Base-by-base conservation (phyloP, 768 basidiomycete species). In the Peribolospora kevripleyi region DNA sequence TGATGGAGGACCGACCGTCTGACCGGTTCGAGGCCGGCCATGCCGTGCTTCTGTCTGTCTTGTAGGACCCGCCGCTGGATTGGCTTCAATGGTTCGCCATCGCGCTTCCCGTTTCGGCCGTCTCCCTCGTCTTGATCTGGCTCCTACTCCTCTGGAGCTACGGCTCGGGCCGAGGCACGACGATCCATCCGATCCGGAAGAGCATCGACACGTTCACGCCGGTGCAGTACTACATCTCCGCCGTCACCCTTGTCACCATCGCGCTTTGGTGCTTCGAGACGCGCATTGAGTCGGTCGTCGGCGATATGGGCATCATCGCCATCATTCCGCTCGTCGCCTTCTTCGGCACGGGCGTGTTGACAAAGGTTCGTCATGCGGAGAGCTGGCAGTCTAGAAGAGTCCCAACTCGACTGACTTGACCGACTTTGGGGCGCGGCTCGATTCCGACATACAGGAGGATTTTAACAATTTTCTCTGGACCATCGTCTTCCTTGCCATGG, bases 261-360 rank as follows among this genome's bases (percentile, higher is more conserved):
- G 74, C 61, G 5, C 68, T 97, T 54, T 95, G 91, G 90, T 90
- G 86, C 63, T 66, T 86, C 46, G 88, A 82, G 59, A 81, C 84
- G 63, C 68, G 71, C 62, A 76, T 97, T 53, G 77, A 90, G 64
- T 67, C 70, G 5, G 70, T 70, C 50, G 73, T 97, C 3, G 93
- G 93, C 1, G 88, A 97, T 66, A 98, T 97, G 90, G 93, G 93
- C 40, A 75, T 95, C 62, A 88, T 98, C 59, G 90, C 91, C 2
- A 78, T 97, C 60, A 73, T 98, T 48, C 93, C 91, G 0, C 74
- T 97, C 48, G 73, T 95, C 5, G 81, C 82, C 1, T 97, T 98
- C 71, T 98, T 95, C 67, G 82, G 83, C 5, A 84, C 87, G 0
- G 85, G 86, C 0, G 78, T 95, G 5, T 70, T 98, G 50, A 86